Conservation (phyloP, 1,139 yeast genomes). For the Diutina siamensis region DNA sequence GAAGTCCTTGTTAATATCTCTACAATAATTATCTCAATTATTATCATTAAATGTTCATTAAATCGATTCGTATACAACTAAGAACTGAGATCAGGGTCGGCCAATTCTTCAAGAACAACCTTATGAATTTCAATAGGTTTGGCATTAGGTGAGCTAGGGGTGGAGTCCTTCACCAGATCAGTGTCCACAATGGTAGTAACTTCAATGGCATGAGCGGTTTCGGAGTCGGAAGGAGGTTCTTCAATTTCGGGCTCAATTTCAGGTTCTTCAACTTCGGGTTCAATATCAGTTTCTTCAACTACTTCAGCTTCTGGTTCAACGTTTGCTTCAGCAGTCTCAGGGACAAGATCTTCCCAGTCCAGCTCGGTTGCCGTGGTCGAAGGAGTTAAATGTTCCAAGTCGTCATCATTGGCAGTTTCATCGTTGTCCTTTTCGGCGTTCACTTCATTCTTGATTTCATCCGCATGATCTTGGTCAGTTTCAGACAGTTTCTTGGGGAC, state of each 20-base stretch:
- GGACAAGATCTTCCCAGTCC: neutral
- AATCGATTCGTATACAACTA: neutral
- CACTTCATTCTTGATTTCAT: neutral
- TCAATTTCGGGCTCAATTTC: neutral
- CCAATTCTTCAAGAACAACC: conserved; percentile 1
- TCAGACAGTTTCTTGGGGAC: neutral
- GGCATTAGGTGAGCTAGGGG: neutral
- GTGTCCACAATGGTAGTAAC: neutral
- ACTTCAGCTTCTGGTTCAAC: neutral
- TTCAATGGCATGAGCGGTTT: neutral
- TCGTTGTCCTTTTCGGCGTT: neutral
- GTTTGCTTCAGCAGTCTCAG: neutral
- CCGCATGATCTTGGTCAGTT: neutral
- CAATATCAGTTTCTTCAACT: neutral
- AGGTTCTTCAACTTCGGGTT: neutral
- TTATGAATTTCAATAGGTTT: neutral
- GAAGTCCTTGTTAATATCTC: too few relatives aligned
- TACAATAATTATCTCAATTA: too few relatives aligned
- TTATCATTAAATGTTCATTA: neutral
- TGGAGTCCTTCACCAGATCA: neutral
- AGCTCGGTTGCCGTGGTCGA: neutral
- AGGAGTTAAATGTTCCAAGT: neutral
- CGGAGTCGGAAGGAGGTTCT: too few relatives aligned
- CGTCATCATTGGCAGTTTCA: neutral
- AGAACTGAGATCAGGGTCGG: neutral